Base-by-base conservation (phyloP, 2,329 filamentous ascomycete genomes). In the Pestalotiopsis sp. region DNA sequence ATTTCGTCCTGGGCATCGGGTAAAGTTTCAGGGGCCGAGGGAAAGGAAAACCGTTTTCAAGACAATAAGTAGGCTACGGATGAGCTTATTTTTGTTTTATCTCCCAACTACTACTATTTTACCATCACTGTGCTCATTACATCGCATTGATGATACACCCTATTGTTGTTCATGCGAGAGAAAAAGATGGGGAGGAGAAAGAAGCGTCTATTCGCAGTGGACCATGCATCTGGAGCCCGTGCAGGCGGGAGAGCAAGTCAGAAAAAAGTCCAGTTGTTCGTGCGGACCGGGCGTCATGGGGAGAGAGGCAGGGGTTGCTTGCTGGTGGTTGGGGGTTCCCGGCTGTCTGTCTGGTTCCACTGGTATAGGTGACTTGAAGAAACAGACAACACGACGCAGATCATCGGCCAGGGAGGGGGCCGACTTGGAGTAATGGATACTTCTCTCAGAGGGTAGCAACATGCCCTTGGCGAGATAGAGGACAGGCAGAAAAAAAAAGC, bases 341-440 rank as follows among this genome's bases (percentile, higher is more conserved):
- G 25, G 57, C 11, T 59, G 7, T 11, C 25, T 13, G 41, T n/a
- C 20, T 52, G 17, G 9, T n/a, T n/a, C 14, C 4, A 52, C 7
- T 17, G 45, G 45, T 52, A 52, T 52, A 52, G 45, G 45, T 52
- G 45, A 52, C 45, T 52, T 52, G 17, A 20, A 52, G 45, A 52
- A 52, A 52, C 45, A 52, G 45, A 27, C 57, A 59, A 59, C 57
- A 59, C 57, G 57, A 23, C 57, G 57, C 23, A 59, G 57, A 59
- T 59, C 57, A 27, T 27, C 57, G 23, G 57, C 25, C 57, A 59
- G 57, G 27, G 27, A 27, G 57, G 57, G 45, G 45, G 45, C 45
- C 45, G 45, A 52, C 45, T n/a, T 52, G 45, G 57, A 27, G 57
- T 59, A 59, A 23, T 12, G 57, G 57, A 27, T 27, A 59, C 57